A percentile compares a stretch with the other conserved stretches of the same genome.
These are phyloP conservation scores for Penicillium sp. DNA, from an alignment of 2,329 filamentous ascomycete species.

Conservation along the genomic window DNA sequence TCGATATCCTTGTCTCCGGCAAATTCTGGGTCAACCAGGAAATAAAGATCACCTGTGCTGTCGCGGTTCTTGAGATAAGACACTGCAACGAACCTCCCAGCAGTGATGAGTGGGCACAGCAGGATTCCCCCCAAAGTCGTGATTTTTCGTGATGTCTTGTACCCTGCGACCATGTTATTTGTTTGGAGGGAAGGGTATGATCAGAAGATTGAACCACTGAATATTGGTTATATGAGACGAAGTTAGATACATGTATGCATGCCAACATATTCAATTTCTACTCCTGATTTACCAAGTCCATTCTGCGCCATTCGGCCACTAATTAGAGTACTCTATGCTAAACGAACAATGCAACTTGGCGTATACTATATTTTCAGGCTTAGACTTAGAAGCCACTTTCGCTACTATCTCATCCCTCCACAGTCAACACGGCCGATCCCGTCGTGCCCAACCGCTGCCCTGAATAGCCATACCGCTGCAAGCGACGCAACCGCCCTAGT, in stretches of 20 bases:
- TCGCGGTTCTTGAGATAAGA: conserved; percentile 31
- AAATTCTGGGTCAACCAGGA: conserved; percentile 32
- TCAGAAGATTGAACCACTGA: neutral
- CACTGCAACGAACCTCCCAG: conserved; percentile 29
- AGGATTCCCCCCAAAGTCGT: too few relatives aligned
- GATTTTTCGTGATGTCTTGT: too few relatives aligned
- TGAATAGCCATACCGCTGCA: conserved; percentile 11
- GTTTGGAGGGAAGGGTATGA: neutral
- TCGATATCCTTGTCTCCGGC: conserved; percentile 33
- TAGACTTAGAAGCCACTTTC: neutral
- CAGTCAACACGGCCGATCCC: conserved; percentile 10
- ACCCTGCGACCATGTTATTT: too few relatives aligned
- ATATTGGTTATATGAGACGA: neutral
- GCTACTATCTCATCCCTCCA: conserved; percentile 4
- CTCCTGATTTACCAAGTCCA: neutral
- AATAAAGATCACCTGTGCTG: conserved; percentile 33
- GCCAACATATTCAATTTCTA: too few relatives aligned
- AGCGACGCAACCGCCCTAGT: conserved; percentile 14
- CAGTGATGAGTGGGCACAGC: too few relatives aligned
- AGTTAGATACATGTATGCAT: neutral
- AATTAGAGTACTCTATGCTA: neutral
- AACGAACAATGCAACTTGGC: neutral
- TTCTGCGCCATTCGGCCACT: neutral
- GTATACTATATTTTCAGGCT: neutral
- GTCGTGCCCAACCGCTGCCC: conserved; percentile 5